Conservation (phyloP, 768 basidiomycete genomes). For the Tricholoma matsutake region DNA sequence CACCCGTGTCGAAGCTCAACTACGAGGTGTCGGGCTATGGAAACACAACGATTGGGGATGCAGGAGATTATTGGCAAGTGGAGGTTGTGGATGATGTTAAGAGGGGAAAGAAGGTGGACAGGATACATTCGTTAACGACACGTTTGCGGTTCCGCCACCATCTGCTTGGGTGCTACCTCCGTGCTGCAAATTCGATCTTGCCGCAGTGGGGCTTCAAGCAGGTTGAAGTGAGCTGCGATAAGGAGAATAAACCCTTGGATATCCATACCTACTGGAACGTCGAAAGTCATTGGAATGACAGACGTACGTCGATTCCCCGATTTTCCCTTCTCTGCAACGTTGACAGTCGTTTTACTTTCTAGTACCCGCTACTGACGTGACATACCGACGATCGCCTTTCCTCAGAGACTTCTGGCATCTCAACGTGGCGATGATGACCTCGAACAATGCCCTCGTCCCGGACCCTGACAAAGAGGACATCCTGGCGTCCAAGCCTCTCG, state of each 20-base stretch:
- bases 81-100: slow-evolving; percentile 91
- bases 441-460: slow-evolving; percentile 96
- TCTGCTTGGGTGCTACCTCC: slow-evolving; percentile 79
- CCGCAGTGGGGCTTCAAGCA: slow-evolving; percentile 99
- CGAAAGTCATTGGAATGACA: slow-evolving; percentile 95
- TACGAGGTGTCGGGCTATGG: slow-evolving; percentile 95
- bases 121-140: slow-evolving; percentile 90
- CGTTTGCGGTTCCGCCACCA: slow-evolving; percentile 81
- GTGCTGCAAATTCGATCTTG: slow-evolving; percentile 82
- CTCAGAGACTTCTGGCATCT: slow-evolving; percentile 97
- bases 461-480: slow-evolving; percentile 99
- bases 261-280: slow-evolving; percentile 97
- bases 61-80: slow-evolving; percentile 87
- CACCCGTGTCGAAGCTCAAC: slow-evolving; percentile 86
- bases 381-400: slow-evolving; percentile 89
- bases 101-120: slow-evolving; percentile 55
- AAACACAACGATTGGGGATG: slow-evolving; percentile 83
- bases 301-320: slow-evolving; percentile 54
- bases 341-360: neutral
- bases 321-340: neutral
- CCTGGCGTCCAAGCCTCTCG: slow-evolving; percentile 85
- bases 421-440: slow-evolving; percentile 99
- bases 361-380: slow-evolving; percentile 84
- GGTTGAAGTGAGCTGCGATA: slow-evolving; percentile 91
- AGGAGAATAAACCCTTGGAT: slow-evolving; percentile 79